Conservation (phyloP, 1,284 basidiomycete species). For the Garcileccinum viscosum region DNA sequence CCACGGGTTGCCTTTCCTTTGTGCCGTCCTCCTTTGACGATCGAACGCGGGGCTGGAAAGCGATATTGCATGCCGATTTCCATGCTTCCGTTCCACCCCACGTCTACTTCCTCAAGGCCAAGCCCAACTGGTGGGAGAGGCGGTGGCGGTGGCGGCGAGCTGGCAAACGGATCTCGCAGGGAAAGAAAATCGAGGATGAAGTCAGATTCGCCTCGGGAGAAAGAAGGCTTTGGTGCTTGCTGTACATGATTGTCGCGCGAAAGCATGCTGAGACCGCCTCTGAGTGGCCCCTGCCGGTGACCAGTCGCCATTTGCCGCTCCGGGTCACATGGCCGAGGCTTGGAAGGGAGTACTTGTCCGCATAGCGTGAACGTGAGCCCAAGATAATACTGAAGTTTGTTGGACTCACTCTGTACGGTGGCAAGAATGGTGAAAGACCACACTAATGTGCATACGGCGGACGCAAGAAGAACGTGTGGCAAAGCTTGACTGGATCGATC, state of each 20-base stretch:
- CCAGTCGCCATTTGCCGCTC: slow-evolving; percentile 10
- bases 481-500: slow-evolving; percentile 1
- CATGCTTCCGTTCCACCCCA: slow-evolving; percentile 31
- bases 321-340: slow-evolving; percentile 5
- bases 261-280: neutral
- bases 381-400: neutral
- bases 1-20: slow-evolving; percentile 24
- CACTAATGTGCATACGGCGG: slow-evolving; percentile 27
- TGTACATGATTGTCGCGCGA: slow-evolving; percentile 1
- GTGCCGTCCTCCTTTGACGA: slow-evolving; percentile 28
- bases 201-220: slow-evolving; percentile 34
- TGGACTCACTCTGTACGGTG: slow-evolving; percentile 32
- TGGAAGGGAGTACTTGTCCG: slow-evolving; percentile 31
- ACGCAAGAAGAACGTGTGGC: slow-evolving; percentile 21
- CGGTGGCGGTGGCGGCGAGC: slow-evolving; percentile 39
- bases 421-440: slow-evolving; percentile 33
- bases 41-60: slow-evolving; percentile 39
- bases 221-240: slow-evolving; percentile 26
- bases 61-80: slow-evolving; percentile 38
- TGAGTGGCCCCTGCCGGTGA: slow-evolving; percentile 3
- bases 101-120: slow-evolving; percentile 37
- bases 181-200: slow-evolving; percentile 41
- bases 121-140: slow-evolving; percentile 36
- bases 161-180: slow-evolving; percentile 40
- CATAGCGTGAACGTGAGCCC: slow-evolving; percentile 5